These are phyloP conservation scores for Fusarium falciforme DNA, from an alignment of 2,329 filamentous ascomycete species.

Conservation along the genomic window DNA sequence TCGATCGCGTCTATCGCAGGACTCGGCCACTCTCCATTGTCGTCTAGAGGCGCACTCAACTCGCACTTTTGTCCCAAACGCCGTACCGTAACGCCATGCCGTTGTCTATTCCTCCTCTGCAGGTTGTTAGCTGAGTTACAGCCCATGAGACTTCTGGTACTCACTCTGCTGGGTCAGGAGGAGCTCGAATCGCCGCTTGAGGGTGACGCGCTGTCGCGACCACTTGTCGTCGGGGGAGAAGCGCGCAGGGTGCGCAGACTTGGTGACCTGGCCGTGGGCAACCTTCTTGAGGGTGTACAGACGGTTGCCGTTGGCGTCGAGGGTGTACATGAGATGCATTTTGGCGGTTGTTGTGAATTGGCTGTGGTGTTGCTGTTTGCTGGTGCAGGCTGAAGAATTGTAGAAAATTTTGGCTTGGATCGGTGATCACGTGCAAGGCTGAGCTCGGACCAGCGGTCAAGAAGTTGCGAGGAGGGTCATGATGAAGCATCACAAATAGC, in stretches of 20 bases:
- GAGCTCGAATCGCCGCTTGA: constrained; percentile 93
- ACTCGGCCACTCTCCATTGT: neutral
- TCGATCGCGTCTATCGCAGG: neutral
- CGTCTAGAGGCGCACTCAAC: neutral
- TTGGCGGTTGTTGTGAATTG: constrained; percentile 24
- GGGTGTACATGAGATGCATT: constrained; percentile 83
- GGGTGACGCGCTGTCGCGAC: constrained; percentile 92
- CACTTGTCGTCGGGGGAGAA: constrained; percentile 99
- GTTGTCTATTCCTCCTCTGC: constrained; percentile 39
- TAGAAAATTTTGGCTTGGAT: constrained; percentile 29
- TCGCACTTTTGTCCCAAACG: constrained; percentile 26
- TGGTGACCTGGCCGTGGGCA: constrained; percentile 84
- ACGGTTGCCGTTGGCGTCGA: constrained; percentile 85
- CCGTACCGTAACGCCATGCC: constrained; percentile 37
- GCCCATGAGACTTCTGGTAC: constrained; percentile 35
- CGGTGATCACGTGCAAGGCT: constrained; percentile 37
- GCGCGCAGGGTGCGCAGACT: constrained; percentile 93
- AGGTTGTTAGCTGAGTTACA: constrained; percentile 1
- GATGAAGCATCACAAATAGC: neutral
- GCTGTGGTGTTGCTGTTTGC: constrained; percentile 18
- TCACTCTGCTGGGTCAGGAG: constrained; percentile 82
- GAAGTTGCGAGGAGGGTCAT: neutral
- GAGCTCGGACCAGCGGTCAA: neutral
- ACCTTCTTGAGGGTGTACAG: constrained; percentile 97
- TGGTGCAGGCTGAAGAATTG: neutral